Base-by-base conservation (phyloP, 148 eudicot species). In the Chenopodium formosanum region DNA sequence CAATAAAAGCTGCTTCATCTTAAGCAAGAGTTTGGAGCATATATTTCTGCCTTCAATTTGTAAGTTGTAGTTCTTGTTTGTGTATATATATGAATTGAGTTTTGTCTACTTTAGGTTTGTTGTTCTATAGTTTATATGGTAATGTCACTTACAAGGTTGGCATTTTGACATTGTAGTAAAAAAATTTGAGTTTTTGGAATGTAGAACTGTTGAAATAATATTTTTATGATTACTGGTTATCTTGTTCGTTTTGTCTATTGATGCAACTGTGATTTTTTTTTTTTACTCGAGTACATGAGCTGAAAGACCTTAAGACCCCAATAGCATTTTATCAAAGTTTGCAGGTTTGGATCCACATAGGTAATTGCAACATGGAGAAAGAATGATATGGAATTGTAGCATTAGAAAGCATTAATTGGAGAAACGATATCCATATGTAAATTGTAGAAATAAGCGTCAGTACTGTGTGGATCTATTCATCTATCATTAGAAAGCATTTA, bases 1-100 rank as follows among this genome's bases (percentile, higher is more conserved):
- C 97, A 34, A 92, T 95, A 34, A 89, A 82, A 89, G 95, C 92
- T 75, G 97, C 96, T 84, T 83, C 97, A 22, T 76, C 92, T 52
- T 83, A 52, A 81, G 69, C 58, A 34, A 73, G 71, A 60, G 69
- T 71, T 62, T 75, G 66, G 50, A 20, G 78, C 65, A 56, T 56
- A 20, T 10, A 13, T 23, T 65, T 52, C 13, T 65, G 52, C 76
- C 48, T 77, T 76, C 25, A 27, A 19, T 53, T 63, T 67, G 81
- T 64, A 58, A 81, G 70, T 81, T 29, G 50, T 29, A 52, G 50
- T 77, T 7, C 16, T 56, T 78, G 79, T 74, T 81, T 85, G 84
- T 85, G 74, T 53, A 85, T 81, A 81, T 53, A 85, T 81, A 85
- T 73, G 76, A 58, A 56, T 81, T 46, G 44, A 52, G 66, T 27